phyloP scores from a whole-genome alignment of 2,329 filamentous ascomycete genomes.

The Arthrobotrys conoides region DNA sequence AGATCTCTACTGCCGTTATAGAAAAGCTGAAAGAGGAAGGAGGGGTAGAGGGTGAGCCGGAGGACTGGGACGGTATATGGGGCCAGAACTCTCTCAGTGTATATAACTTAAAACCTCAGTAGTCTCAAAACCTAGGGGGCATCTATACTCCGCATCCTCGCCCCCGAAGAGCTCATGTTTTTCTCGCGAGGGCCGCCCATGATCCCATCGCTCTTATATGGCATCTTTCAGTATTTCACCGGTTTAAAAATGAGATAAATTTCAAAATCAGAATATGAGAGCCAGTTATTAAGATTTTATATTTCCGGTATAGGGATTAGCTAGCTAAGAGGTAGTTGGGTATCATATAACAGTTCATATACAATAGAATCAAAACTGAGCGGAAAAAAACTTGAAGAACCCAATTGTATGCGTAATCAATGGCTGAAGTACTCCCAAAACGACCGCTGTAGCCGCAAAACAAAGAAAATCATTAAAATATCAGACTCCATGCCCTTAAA shows the following conservation, averaged over 20 bases:
- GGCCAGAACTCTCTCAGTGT: constrained; percentile 32
- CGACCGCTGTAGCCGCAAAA: not conserved
- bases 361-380: constrained; percentile 8
- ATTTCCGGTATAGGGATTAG: constrained; percentile 20
- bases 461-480: not conserved
- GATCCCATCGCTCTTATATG: not conserved
- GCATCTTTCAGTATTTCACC: not conserved
- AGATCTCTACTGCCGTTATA: constrained; percentile 15
- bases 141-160: not conserved
- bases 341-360: constrained; percentile 38
- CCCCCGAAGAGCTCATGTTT: not conserved
- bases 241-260: not conserved
- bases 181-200: not conserved
- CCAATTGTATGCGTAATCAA: not conserved
- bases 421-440: not conserved
- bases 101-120: constrained; percentile 20
- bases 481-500: constrained; percentile 20
- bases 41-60: not conserved
- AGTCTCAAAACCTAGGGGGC: not conserved
- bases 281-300: constrained; percentile 19
- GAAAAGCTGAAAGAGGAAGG: constrained; percentile 26
- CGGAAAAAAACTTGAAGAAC: not conserved
- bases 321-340: constrained; percentile 25
- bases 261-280: not conserved
- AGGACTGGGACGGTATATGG: constrained; percentile 54